These are phyloP conservation scores for Golubevia sp. DNA, from an alignment of 1,284 basidiomycete species.

Conservation along the genomic window DNA sequence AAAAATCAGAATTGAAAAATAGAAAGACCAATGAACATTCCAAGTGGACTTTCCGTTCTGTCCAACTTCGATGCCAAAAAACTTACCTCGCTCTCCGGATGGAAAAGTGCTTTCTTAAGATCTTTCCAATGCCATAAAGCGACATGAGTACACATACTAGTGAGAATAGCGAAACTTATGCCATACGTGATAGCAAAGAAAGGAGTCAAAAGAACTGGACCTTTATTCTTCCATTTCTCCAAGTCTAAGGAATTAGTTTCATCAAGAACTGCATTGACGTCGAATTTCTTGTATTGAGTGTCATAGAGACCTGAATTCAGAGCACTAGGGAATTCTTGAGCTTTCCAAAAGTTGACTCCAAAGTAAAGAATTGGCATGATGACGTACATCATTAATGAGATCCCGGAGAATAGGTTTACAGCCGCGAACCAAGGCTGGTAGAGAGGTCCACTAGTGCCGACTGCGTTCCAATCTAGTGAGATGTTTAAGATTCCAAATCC, in stretches of 20 bases:
- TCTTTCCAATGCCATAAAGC: slow-evolving; percentile 66
- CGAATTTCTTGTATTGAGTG: slow-evolving; percentile 55
- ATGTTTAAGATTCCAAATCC: slow-evolving; percentile 66
- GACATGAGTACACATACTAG: slow-evolving; percentile 65
- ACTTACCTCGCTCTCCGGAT: slow-evolving; percentile 42
- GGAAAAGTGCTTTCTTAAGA: slow-evolving; percentile 63
- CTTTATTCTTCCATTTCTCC: slow-evolving; percentile 59
- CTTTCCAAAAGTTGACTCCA: slow-evolving; percentile 63
- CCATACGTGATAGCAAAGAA: slow-evolving; percentile 64
- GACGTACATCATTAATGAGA: slow-evolving; percentile 64
- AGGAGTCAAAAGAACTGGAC: slow-evolving; percentile 65
- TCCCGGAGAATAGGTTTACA: slow-evolving; percentile 54
- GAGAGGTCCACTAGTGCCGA: slow-evolving; percentile 64
- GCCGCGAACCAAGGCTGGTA: slow-evolving; percentile 66
- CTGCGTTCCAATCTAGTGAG: slow-evolving; percentile 65
- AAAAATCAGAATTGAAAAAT: no score
- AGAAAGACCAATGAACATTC: no score
- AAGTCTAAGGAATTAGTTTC: slow-evolving; percentile 64
- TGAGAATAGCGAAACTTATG: slow-evolving; percentile 64
- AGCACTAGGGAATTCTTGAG: slow-evolving; percentile 56
- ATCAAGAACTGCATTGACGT: slow-evolving; percentile 62
- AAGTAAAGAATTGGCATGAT: slow-evolving; percentile 64
- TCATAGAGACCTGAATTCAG: slow-evolving; percentile 63
- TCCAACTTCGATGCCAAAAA: slow-evolving; percentile 7
- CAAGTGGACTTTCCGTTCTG: no score